These are phyloP conservation scores for Byssoonygena ceratinophila DNA, from an alignment of 2,329 filamentous ascomycete species.

Conservation along the genomic window DNA sequence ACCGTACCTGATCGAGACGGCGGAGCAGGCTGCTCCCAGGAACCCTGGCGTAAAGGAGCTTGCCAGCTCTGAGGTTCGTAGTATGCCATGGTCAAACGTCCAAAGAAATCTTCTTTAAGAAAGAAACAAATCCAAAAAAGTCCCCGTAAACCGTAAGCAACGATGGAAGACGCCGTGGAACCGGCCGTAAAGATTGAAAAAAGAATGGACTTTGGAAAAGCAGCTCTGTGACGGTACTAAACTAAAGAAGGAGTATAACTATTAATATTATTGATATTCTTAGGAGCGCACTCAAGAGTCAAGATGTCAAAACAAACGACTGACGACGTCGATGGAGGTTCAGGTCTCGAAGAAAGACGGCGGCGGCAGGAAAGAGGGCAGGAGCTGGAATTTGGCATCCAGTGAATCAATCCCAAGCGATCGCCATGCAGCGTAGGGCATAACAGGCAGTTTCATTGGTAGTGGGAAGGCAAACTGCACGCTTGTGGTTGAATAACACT, in stretches of 20 bases:
- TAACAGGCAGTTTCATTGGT: neutral
- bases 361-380: neutral
- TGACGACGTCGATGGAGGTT: too few species aligned
- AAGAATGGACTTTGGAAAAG: neutral
- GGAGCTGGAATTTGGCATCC: neutral
- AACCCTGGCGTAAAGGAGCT: conserved; percentile 51
- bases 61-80: conserved; percentile 59
- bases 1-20: conserved; percentile 60
- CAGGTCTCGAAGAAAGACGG: neutral
- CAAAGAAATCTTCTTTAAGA: conserved; percentile 3
- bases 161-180: conserved; percentile 6
- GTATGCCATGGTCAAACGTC: conserved; percentile 49
- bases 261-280: neutral
- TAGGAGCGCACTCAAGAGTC: neutral
- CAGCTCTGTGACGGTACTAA: neutral
- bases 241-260: too few species aligned
- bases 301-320: neutral
- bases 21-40: conserved; percentile 63
- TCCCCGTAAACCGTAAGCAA: conserved; percentile 1
- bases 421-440: conserved; percentile 3
- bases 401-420: conserved; percentile 1
- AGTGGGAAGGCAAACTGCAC: neutral
- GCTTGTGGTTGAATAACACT: neutral
- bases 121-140: conserved; percentile 1
- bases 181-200: conserved; percentile 1